These are phyloP conservation scores for Heteromeles arbutifolia DNA, from an alignment of 306 rosid genomes.

Conservation along the genomic window DNA sequence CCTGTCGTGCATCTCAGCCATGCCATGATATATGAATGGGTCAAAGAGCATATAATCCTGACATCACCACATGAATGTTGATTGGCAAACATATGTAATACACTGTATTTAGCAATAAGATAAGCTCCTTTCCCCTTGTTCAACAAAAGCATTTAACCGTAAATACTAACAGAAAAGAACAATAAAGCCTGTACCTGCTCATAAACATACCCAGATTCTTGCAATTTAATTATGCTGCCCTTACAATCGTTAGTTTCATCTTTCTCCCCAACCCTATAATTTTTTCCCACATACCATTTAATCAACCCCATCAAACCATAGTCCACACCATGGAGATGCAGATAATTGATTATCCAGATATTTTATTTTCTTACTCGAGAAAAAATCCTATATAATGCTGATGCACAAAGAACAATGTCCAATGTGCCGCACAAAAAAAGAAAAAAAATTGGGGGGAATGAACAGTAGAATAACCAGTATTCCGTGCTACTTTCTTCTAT, in stretches of 20 bases:
- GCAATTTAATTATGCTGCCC: constrained; percentile 2
- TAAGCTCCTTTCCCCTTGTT: constrained; percentile 12
- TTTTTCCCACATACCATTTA: neutral
- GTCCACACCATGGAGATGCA: neutral
- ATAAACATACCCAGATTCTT: neutral
- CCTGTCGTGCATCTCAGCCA: constrained; percentile 84
- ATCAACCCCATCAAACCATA: neutral
- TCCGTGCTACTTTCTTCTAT: neutral
- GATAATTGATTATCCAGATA: neutral
- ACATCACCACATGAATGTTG: neutral
- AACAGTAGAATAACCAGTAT: neutral
- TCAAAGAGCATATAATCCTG: constrained; percentile 82
- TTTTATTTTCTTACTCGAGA: neutral
- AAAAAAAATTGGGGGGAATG: neutral
- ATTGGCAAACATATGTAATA: constrained; percentile 5
- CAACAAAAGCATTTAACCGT: neutral
- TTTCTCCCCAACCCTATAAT: neutral
- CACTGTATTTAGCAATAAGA: constrained; percentile 10
- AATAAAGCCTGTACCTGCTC: neutral
- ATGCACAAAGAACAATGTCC: neutral
- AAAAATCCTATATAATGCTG: neutral
- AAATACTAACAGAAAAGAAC: constrained; percentile 9
- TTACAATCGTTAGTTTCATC: neutral
- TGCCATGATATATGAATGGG: constrained; percentile 64
- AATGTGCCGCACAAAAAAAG: neutral